Base-by-base conservation (phyloP, 2,329 filamentous ascomycete species). In the Xylaria hypoxylon region DNA sequence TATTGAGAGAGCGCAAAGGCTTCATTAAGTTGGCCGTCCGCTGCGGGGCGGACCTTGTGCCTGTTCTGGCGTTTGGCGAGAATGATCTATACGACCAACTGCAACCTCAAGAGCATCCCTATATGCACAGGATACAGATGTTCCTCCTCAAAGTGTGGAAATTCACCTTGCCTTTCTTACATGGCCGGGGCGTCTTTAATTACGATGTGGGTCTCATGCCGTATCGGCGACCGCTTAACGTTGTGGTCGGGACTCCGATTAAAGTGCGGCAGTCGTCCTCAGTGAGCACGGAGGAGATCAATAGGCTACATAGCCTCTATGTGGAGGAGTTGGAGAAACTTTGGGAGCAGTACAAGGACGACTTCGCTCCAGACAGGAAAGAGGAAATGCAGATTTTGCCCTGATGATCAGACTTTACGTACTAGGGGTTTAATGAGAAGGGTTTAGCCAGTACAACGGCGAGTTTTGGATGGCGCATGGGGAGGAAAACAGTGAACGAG, bases 131-230 rank as follows among this genome's bases (percentile, higher is more conserved):
- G 75, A 80, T 92, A 42, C 96, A 99, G 80, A 89, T 97, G 82
- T 81, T 94, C 31, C 83, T 96, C 63, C 95, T 98, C 80, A 92
- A 91, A 72, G 83, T 91, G 5, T 89, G 96, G 84, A 96, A 96
- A 58, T 99, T 97, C 75, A 98, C 96, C 0, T 85, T 98, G 11
- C 94, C 96, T 0, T 86, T 97, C 31, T 91, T 97, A 74, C 94
- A 97, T 78, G 95, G 94, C 2, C 83, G 94, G 28, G 95, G 95
- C 13, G 90, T 98, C 45, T 97, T 98, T 81, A 99, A 99, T 79
- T 98, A 99, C 77, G 96, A 99, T 78, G 93, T 97, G 15, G 96
- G 96, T 3, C 82, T 98, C 74, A 94, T 98, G 92, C 96, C 96
- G 0, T 98, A 97, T 78, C 89, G 96, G 13, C 85, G 90, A 57